Conservation (phyloP, 176 grass and related monocot species). For the Oryza australiensis region DNA sequence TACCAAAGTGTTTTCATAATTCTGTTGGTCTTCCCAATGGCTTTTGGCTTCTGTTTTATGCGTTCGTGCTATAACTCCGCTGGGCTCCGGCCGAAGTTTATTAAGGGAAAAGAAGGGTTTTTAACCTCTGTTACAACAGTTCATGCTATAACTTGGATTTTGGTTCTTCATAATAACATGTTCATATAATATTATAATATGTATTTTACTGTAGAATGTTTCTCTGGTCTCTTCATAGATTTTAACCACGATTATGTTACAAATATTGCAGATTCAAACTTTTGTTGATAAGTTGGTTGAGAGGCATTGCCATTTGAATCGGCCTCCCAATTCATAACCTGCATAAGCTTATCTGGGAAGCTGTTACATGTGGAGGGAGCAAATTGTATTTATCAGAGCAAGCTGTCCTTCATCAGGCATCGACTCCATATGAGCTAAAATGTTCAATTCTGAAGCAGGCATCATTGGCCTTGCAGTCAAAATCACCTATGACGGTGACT, state of each 20-base stretch:
- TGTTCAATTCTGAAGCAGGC: slow-evolving; percentile 18
- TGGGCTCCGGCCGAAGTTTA: too few species aligned
- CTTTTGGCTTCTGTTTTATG: slow-evolving; percentile 6
- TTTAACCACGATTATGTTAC: slow-evolving; percentile 33
- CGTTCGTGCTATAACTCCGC: slow-evolving; percentile 1
- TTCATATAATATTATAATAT: slow-evolving; percentile 33
- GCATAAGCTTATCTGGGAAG: slow-evolving; percentile 27
- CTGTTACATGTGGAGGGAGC: slow-evolving; percentile 30
- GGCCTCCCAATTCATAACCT: slow-evolving; percentile 58
- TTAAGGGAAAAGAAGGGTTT: too few species aligned
- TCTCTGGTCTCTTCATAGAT: slow-evolving; percentile 12
- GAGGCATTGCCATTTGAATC: slow-evolving; percentile 71
- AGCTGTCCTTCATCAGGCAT: slow-evolving; percentile 23
- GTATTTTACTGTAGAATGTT: slow-evolving; percentile 24
- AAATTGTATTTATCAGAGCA: slow-evolving; percentile 21
- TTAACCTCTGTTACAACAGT: too few species aligned
- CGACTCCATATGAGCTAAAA: slow-evolving; percentile 34
- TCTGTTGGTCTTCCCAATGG: slow-evolving; percentile 8
- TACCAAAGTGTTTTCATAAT: slow-evolving; percentile 27
- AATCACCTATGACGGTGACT: slow-evolving; percentile 30
- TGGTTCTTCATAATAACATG: slow-evolving; percentile 16
- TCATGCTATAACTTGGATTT: slow-evolving; percentile 16
- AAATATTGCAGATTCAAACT: slow-evolving; percentile 75
- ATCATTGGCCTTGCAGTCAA: slow-evolving; percentile 13
- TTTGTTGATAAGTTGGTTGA: slow-evolving; percentile 94